phyloP scores from a whole-genome alignment of 345 rosid genomes.

The Salix koriyanagi region DNA sequence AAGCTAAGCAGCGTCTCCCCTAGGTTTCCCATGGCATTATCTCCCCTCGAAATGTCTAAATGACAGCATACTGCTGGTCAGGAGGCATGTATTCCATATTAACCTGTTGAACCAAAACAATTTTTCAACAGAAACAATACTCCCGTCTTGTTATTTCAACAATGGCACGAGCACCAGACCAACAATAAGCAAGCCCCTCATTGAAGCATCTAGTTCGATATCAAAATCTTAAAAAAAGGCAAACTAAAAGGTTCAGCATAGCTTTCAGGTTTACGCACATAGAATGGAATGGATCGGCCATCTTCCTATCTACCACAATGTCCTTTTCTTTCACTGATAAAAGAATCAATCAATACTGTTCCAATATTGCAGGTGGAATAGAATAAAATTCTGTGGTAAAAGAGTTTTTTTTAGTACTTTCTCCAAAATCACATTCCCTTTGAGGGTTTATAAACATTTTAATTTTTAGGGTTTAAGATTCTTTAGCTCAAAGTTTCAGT shows the following conservation, averaged over 20 bases:
- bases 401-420: not conserved
- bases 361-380: not conserved
- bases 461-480: not conserved
- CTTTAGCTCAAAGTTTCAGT: not conserved
- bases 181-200: slow-evolving; percentile 39
- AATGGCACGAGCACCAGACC: slow-evolving; percentile 38
- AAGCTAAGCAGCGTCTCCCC: slow-evolving; percentile 33
- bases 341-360: not conserved
- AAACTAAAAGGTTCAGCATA: not conserved
- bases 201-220: slow-evolving; percentile 24
- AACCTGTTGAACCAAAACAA: slow-evolving; percentile 23
- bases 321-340: not conserved
- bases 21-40: slow-evolving; percentile 24
- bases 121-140: slow-evolving; percentile 31
- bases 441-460: not conserved
- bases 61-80: slow-evolving; percentile 34
- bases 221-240: slow-evolving; percentile 18
- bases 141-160: slow-evolving; percentile 33
- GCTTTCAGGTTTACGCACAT: too few relatives aligned
- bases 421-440: not conserved
- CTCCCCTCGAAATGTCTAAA: slow-evolving; percentile 32
- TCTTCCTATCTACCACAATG: not conserved
- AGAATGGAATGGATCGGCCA: not conserved
- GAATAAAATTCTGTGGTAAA: not conserved
- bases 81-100: slow-evolving; percentile 31